phyloP scores from a whole-genome alignment of 2,329 filamentous ascomycete species.

The Fusarium sp. region DNA sequence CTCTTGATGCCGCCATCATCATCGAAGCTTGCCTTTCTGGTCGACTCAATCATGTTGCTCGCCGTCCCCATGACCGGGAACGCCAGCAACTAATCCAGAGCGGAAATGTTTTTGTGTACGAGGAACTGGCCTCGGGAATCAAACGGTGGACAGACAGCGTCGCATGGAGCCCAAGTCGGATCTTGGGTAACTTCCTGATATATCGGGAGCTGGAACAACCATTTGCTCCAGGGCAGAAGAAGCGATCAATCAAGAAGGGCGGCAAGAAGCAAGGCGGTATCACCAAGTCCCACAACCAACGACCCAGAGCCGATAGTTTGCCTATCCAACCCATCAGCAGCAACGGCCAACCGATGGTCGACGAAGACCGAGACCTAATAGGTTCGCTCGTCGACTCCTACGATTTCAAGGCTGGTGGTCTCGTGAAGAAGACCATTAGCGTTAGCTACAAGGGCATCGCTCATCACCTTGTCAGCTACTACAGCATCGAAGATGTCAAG shows the following conservation, averaged over 20 bases:
- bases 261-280: slow-evolving; percentile 58
- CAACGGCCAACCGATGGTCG: slow-evolving; percentile 10
- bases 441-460: slow-evolving; percentile 78
- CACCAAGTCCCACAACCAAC: slow-evolving; percentile 47
- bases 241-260: slow-evolving; percentile 79
- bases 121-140: slow-evolving; percentile 89
- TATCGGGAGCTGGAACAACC: slow-evolving; percentile 84
- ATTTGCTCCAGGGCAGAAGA: slow-evolving; percentile 86
- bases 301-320: background rate
- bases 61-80: slow-evolving; percentile 88
- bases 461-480: slow-evolving; percentile 91
- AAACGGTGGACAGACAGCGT: slow-evolving; percentile 95
- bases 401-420: slow-evolving; percentile 81
- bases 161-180: slow-evolving; percentile 89
- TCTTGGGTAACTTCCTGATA: slow-evolving; percentile 85
- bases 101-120: slow-evolving; percentile 90
- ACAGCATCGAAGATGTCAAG: slow-evolving; percentile 83
- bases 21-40: slow-evolving; percentile 83
- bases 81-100: slow-evolving; percentile 80
- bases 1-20: slow-evolving; percentile 80
- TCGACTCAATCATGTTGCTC: slow-evolving; percentile 77
- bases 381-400: slow-evolving; percentile 92
- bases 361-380: slow-evolving; percentile 64
- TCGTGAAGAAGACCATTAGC: slow-evolving; percentile 94
- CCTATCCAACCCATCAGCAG: background rate